phyloP scores from a whole-genome alignment of 495 filamentous ascomycete genomes.

The Chlorociboria aeruginascens region DNA sequence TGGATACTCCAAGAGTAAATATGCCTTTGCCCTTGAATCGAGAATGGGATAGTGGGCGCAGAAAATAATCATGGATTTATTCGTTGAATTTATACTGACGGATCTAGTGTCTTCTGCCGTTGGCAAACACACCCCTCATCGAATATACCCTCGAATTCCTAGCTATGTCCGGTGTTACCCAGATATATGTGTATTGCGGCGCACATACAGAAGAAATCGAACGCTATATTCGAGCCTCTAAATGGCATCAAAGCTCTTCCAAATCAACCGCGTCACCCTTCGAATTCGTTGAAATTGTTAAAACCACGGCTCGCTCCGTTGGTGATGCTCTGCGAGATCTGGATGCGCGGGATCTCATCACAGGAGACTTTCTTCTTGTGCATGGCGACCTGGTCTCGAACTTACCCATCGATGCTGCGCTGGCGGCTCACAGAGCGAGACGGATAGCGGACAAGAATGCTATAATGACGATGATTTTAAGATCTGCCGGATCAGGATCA shows the following conservation, averaged over 20 bases:
- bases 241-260: constrained; percentile 15
- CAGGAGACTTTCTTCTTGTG: constrained; percentile 82
- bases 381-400: constrained; percentile 95
- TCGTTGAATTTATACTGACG: not conserved
- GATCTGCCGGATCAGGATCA: constrained; percentile 53
- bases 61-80: not conserved
- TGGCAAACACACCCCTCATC: constrained; percentile 89
- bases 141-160: constrained; percentile 97
- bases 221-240: constrained; percentile 51
- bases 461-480: constrained; percentile 95
- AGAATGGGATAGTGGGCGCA: not conserved
- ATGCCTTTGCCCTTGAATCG: not conserved
- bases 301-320: constrained; percentile 66
- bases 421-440: constrained; percentile 68
- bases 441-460: constrained; percentile 81
- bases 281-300: constrained; percentile 68
- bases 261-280: constrained; percentile 61
- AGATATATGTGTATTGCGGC: constrained; percentile 85
- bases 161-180: constrained; percentile 81
- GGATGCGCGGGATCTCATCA: constrained; percentile 75
- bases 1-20: constrained; percentile 78
- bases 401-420: constrained; percentile 64
- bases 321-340: constrained; percentile 94
- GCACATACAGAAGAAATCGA: constrained; percentile 86
- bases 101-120: constrained; percentile 74